Conservation (phyloP, 2,329 filamentous ascomycete genomes). For the Juglanconis oblonga region DNA sequence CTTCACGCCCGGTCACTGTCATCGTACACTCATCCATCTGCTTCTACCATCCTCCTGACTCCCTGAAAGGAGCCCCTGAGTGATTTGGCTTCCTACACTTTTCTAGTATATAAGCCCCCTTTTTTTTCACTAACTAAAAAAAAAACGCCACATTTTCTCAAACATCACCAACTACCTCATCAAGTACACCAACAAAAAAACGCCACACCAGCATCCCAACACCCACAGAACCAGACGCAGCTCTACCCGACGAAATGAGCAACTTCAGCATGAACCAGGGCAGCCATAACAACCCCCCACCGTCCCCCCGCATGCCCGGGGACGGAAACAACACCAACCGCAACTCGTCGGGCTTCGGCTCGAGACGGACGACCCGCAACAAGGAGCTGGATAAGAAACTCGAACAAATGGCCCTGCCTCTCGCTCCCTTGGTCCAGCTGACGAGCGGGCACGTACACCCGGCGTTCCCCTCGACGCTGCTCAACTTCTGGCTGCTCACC, state of each 20-base stretch:
- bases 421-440: constrained; percentile 65
- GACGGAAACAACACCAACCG: constrained; percentile 10
- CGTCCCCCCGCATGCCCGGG: constrained; percentile 9
- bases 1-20: background rate
- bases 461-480: constrained; percentile 62
- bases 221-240: background rate
- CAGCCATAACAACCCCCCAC: constrained; percentile 14
- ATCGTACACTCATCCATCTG: constrained; percentile 9
- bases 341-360: constrained; percentile 27
- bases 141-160: background rate
- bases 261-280: constrained; percentile 10
- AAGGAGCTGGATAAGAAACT: constrained; percentile 60
- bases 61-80: constrained; percentile 2
- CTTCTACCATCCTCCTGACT: constrained; percentile 5
- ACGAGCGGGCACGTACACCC: constrained; percentile 61
- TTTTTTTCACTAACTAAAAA: background rate
- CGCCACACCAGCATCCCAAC: background rate
- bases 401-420: constrained; percentile 60
- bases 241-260: constrained; percentile 1
- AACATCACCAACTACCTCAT: background rate
- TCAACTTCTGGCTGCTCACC: constrained; percentile 72
- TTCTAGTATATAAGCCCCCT: constrained; percentile 3
- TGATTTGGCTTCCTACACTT: background rate
- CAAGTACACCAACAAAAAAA: background rate
- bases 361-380: constrained; percentile 40